phyloP scores from a whole-genome alignment of 78 protist species.

The Cavenderia fasciculata region DNA sequence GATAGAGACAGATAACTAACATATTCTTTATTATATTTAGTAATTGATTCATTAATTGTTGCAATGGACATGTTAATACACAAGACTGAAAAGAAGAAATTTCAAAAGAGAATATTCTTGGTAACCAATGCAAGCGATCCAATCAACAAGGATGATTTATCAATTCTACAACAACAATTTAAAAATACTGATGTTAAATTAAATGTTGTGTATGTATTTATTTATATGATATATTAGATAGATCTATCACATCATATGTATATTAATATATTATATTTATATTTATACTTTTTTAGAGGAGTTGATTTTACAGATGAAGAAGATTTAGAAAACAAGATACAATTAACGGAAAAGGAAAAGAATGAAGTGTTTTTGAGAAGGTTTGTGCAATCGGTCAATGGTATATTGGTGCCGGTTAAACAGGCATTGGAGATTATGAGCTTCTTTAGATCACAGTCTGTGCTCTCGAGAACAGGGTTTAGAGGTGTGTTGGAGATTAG shows the following conservation, averaged over 20 bases:
- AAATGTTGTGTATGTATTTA: constrained; percentile 78
- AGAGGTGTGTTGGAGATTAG: constrained; percentile 64
- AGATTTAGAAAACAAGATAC: constrained; percentile 16
- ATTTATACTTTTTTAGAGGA: constrained; percentile 13
- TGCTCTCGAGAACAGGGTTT: constrained; percentile 49
- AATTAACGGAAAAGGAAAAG: constrained; percentile 33
- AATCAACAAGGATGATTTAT: constrained; percentile 59
- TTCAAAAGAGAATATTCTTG: constrained; percentile 78
- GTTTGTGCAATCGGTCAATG: constrained; percentile 72
- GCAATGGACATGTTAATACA: constrained; percentile 83
- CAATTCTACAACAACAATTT: constrained; percentile 38
- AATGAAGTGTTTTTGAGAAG: constrained; percentile 79
- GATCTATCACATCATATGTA: not conserved
- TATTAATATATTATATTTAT: not conserved
- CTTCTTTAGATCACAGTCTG: constrained; percentile 78
- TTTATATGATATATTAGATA: not conserved
- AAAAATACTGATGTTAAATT: constrained; percentile 68
- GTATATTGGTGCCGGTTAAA: constrained; percentile 79
- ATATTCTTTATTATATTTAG: constrained; percentile 4
- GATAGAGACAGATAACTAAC: not conserved
- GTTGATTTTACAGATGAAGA: constrained; percentile 74
- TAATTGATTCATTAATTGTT: constrained; percentile 81
- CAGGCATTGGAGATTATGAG: constrained; percentile 85
- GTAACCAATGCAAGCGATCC: constrained; percentile 80
- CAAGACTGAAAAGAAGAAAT: constrained; percentile 69